Evolutionary conservation across 345 rosid genomes (phyloP).

Genomic region (Erucastrum elatum): DNA sequence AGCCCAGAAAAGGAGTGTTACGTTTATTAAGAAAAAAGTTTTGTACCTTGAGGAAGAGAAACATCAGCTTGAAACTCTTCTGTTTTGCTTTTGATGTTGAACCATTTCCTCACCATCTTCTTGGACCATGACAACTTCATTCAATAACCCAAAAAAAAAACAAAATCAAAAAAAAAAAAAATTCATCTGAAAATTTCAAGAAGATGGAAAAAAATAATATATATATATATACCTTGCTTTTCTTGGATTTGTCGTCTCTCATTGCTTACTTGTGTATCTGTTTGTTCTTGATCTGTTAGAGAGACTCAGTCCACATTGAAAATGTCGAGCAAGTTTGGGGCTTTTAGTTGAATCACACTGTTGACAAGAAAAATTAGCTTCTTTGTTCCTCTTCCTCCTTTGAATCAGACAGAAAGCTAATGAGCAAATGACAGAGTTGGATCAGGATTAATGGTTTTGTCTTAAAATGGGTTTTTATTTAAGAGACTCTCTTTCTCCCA

Average conservation of each 20-base stretch:
- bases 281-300: slow-evolving; percentile 27
- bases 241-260: slow-evolving; percentile 84
- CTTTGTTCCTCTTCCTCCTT: neutral
- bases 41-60: slow-evolving; percentile 59
- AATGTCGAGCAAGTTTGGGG: slow-evolving; percentile 33
- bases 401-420: slow-evolving; percentile 30
- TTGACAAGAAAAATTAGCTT: slow-evolving; percentile 22
- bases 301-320: slow-evolving; percentile 26
- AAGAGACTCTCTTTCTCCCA: neutral
- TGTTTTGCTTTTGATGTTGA: slow-evolving; percentile 86
- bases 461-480: slow-evolving; percentile 29
- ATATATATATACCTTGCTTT: slow-evolving; percentile 69
- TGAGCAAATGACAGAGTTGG: neutral
- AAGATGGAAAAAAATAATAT: slow-evolving; percentile 9
- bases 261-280: slow-evolving; percentile 51
- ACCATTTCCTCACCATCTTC: slow-evolving; percentile 87
- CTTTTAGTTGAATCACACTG: slow-evolving; percentile 29
- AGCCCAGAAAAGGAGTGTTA: neutral
- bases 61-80: slow-evolving; percentile 90
- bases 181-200: slow-evolving; percentile 7
- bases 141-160: neutral
- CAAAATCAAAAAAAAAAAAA: no score
- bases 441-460: slow-evolving; percentile 16
- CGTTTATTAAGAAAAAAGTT: neutral
- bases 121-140: slow-evolving; percentile 95